Percentiles rank a stretch among this genome's conserved stretches.
phyloP scores from a whole-genome alignment of 2,329 filamentous ascomycete genomes.

The Nannizzia gypsea region DNA sequence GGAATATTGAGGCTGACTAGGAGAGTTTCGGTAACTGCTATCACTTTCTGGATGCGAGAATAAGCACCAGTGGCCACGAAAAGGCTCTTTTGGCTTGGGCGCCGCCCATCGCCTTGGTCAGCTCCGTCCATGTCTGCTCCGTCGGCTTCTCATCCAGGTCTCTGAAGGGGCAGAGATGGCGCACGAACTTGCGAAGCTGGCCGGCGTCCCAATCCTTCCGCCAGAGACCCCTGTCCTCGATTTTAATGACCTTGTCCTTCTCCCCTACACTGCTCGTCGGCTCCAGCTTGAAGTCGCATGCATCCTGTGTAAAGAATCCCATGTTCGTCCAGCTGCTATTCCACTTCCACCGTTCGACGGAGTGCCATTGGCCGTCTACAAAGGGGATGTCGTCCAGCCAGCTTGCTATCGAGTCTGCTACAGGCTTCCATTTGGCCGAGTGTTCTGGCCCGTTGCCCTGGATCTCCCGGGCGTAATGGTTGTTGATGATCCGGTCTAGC shows the following conservation, averaged over 20 bases:
- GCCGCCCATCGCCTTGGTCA: neutral
- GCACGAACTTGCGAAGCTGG: neutral
- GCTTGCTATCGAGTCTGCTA: slow-evolving; percentile 2
- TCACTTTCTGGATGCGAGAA: neutral
- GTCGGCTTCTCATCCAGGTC: neutral
- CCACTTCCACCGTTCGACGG: slow-evolving; percentile 7
- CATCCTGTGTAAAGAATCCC: slow-evolving; percentile 2
- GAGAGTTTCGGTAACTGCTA: neutral
- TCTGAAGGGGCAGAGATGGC: neutral
- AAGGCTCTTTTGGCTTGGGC: neutral
- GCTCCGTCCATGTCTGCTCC: neutral
- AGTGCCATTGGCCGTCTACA: neutral
- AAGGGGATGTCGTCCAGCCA: slow-evolving; percentile 6
- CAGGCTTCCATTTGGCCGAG: neutral
- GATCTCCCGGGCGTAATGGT: neutral
- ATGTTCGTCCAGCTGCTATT: neutral
- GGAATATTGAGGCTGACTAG: no score
- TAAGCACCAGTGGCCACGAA: neutral
- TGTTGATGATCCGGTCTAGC: slow-evolving; percentile 2
- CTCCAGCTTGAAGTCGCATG: slow-evolving; percentile 3
- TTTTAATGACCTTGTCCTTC: neutral
- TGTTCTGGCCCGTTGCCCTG: slow-evolving; percentile 2
- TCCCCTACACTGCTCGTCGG: neutral
- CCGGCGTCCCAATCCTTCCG: neutral
- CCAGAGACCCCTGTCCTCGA: slow-evolving; percentile 4